Evolutionary conservation across 768 basidiomycete genomes (phyloP), one percentile per base, ranked within the genome.

Genomic region (Tricholomella constricta): DNA sequence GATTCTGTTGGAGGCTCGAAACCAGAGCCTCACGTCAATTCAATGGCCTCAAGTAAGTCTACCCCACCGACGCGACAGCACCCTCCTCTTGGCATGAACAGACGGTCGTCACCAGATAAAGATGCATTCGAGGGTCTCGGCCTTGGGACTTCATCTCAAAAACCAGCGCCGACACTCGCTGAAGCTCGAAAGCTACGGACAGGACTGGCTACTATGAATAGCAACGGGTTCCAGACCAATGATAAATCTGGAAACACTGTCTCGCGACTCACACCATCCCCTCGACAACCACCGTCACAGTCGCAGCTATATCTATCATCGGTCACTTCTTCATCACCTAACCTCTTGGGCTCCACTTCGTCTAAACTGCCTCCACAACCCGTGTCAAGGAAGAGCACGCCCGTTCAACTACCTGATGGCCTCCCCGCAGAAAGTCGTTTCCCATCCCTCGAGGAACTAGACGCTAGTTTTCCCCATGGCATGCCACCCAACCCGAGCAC

Each of bases 381-480:
- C 23, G 52, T 73, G 38, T 65, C 73, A 41, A 60, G 68, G 22
- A 62, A 67, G 7, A 55, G 67, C 9, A 57, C 65, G 19, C 65
- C 77, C 52, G 65, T 62, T 15, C 73, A 72, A 35, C n/a, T n/a
- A n/a, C 62, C 64, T 35, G 74, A 78, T 19, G 74, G 78, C 26
- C 65, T 78, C 20, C 72, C 79, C 37, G 80, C 76, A 15, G 92
- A 94, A 67, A 78, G 83, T 26, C 79, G 91, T 47, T 97, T 91
- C 67, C 94, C 94, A 0, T 89, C 94, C 0, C 72, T 97, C 36
- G 94, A 96, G 65, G 88, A 90, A 54, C 73, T 95, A 6, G 88
- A 92, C 67, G 80, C 83, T 20, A 71, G 72, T 9, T 80, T 83
- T 55, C 60, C 63, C 12, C 65, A 60, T 9, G 55, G 75, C 55